These are phyloP conservation scores for Coemansia sp. DNA, from an alignment of 192 early-diverging fungal species.

Conservation along the genomic window DNA sequence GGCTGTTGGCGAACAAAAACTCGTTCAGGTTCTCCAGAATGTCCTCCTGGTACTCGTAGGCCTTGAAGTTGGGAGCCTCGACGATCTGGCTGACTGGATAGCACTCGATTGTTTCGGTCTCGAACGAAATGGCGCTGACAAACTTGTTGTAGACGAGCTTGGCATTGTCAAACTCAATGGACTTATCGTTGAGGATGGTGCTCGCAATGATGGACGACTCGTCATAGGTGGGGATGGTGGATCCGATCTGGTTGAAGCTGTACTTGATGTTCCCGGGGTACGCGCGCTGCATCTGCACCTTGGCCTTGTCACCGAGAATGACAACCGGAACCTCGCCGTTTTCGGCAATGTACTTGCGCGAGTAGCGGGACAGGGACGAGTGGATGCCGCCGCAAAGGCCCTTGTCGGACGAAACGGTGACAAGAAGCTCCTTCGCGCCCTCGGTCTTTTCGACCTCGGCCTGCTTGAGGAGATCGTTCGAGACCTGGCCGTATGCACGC, in stretches of 20 bases:
- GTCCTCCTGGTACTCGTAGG: conserved; percentile 90
- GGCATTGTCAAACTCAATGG: conserved; percentile 64
- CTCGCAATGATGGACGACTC: conserved; percentile 85
- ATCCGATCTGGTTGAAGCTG: conserved; percentile 91
- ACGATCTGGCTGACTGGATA: conserved; percentile 66
- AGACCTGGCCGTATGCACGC: conserved; percentile 63
- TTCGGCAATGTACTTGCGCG: conserved; percentile 64
- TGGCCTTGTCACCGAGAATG: conserved; percentile 92
- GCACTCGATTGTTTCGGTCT: conserved; percentile 64
- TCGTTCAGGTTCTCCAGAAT: conserved; percentile 86
- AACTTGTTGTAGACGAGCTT: conserved; percentile 93
- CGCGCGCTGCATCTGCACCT: conserved; percentile 81
- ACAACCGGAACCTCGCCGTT: conserved; percentile 61
- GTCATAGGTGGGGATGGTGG: conserved; percentile 80
- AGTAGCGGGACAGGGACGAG: conserved; percentile 84
- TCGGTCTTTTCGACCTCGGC: conserved; percentile 71
- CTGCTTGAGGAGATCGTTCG: conserved; percentile 53
- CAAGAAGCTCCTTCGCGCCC: conserved; percentile 64
- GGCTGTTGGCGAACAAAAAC: conserved; percentile 91
- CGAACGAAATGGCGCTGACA: conserved; percentile 91
- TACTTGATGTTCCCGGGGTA: conserved; percentile 74
- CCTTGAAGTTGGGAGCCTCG: conserved; percentile 75
- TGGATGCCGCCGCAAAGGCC: conserved; percentile 99
- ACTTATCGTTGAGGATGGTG: conserved; percentile 65
- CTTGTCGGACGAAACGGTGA: conserved; percentile 92